Percentiles rank a stretch among this genome's conserved stretches.
Evolutionary conservation across 2,329 filamentous ascomycete genomes (phyloP).

Genomic region (Monosporascus sp.): DNA sequence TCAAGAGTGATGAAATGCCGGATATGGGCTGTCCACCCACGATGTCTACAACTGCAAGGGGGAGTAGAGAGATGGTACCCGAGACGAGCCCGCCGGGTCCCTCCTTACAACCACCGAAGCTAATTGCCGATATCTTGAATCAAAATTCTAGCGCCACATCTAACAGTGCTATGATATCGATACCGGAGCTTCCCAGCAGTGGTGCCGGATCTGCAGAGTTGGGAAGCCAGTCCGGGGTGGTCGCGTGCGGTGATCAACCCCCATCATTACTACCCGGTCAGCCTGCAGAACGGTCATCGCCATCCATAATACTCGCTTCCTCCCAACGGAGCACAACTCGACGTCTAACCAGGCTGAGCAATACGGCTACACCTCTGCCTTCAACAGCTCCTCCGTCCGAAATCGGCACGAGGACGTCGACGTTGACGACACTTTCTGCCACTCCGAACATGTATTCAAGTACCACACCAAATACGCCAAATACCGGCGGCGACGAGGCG

Average conservation of each 20-base stretch:
- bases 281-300: slow-evolving; percentile 12
- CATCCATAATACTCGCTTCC: slow-evolving; percentile 19
- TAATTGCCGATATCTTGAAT: slow-evolving; percentile 14
- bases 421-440: slow-evolving; percentile 19
- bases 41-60: neutral
- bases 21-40: neutral
- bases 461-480: slow-evolving; percentile 20
- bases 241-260: slow-evolving; percentile 2
- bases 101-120: slow-evolving; percentile 15
- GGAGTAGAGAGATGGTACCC: slow-evolving; percentile 23
- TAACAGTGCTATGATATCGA: slow-evolving; percentile 11
- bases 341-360: slow-evolving; percentile 12
- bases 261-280: slow-evolving; percentile 1
- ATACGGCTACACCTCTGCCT: slow-evolving; percentile 13
- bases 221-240: slow-evolving; percentile 5
- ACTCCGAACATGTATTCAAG: slow-evolving; percentile 22
- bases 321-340: slow-evolving; percentile 16
- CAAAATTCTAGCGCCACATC: slow-evolving; percentile 15
- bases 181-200: slow-evolving; percentile 12
- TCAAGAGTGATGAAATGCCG: neutral
- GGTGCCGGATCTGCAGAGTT: neutral
- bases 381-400: slow-evolving; percentile 13
- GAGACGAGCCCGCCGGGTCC: slow-evolving; percentile 26
- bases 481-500: neutral
- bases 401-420: slow-evolving; percentile 18